These are phyloP conservation scores for Malassezia restricta DNA, from an alignment of 1,284 basidiomycete genomes.

Conservation along the genomic window DNA sequence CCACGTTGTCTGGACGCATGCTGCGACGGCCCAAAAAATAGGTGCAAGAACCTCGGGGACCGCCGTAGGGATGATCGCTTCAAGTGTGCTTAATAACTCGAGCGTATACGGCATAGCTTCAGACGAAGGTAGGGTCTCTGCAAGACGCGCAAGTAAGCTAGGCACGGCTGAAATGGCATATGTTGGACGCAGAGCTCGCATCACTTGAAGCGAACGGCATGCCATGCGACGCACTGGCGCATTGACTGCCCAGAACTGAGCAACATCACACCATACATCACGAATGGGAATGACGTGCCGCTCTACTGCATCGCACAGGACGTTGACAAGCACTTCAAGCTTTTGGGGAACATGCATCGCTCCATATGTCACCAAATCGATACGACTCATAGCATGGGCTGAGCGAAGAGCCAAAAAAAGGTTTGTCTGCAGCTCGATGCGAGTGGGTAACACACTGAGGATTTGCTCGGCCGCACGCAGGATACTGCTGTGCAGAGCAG, in stretches of 20 bases:
- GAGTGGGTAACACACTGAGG: neutral
- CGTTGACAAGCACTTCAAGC: neutral
- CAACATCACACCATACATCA: slow-evolving; percentile 61
- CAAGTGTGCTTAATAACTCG: slow-evolving; percentile 70
- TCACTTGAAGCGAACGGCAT: slow-evolving; percentile 79
- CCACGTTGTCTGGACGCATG: slow-evolving; percentile 68
- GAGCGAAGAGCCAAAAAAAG: neutral
- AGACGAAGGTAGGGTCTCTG: slow-evolving; percentile 63
- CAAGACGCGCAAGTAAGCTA: slow-evolving; percentile 67
- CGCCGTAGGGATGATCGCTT: slow-evolving; percentile 55
- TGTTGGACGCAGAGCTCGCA: slow-evolving; percentile 66
- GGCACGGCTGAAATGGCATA: slow-evolving; percentile 65
- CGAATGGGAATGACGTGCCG: slow-evolving; percentile 48
- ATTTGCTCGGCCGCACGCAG: slow-evolving; percentile 3
- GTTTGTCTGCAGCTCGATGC: neutral
- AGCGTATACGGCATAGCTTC: slow-evolving; percentile 70
- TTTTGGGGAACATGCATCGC: neutral
- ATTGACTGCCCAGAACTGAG: slow-evolving; percentile 71
- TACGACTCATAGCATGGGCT: neutral
- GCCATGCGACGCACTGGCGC: slow-evolving; percentile 76
- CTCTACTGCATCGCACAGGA: slow-evolving; percentile 9
- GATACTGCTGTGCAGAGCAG: neutral
- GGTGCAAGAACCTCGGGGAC: slow-evolving; percentile 59
- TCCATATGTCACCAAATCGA: neutral
- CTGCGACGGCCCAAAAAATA: slow-evolving; percentile 74